phyloP scores from a whole-genome alignment of 768 basidiomycete species.

The Tremella yokohamensis region DNA sequence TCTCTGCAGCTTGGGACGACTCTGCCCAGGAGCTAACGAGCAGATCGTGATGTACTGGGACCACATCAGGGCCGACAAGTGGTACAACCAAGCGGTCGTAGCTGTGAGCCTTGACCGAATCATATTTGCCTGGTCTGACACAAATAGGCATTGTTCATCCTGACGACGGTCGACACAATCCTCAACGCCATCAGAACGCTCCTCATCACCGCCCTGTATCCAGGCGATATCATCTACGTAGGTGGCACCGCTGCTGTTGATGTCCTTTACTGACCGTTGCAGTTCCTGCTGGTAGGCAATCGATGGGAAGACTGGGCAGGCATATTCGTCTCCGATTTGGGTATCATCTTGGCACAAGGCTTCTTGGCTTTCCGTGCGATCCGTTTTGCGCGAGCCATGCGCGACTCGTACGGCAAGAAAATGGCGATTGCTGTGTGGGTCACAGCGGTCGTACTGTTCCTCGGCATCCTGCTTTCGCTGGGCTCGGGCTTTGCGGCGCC shows the following conservation, averaged over 20 bases:
- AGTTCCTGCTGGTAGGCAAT: constrained; percentile 2
- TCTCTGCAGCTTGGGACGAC: background rate
- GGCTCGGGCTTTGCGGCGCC: background rate
- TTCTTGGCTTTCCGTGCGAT: constrained; percentile 9
- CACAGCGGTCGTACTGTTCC: background rate
- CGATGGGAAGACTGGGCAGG: constrained; percentile 3
- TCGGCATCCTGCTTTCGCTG: background rate
- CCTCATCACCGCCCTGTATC: background rate
- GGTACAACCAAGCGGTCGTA: background rate
- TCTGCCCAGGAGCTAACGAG: background rate
- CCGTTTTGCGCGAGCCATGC: constrained; percentile 11
- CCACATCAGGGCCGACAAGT: background rate
- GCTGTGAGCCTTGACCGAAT: background rate
- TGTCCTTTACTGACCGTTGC: no score
- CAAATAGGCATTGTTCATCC: constrained; percentile 1
- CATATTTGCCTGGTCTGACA: constrained; percentile 1
- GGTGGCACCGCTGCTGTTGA: background rate
- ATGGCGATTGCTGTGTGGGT: background rate
- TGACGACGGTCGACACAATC: constrained; percentile 1
- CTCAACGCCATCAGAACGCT: background rate
- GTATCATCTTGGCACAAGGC: constrained; percentile 4
- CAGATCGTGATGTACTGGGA: background rate
- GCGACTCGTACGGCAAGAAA: background rate
- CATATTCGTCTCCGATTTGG: constrained; percentile 1
- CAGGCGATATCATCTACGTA: constrained; percentile 3